Evolutionary conservation across 2,329 filamentous ascomycete species (phyloP).

Genomic region (Botryotinia narcissicola): DNA sequence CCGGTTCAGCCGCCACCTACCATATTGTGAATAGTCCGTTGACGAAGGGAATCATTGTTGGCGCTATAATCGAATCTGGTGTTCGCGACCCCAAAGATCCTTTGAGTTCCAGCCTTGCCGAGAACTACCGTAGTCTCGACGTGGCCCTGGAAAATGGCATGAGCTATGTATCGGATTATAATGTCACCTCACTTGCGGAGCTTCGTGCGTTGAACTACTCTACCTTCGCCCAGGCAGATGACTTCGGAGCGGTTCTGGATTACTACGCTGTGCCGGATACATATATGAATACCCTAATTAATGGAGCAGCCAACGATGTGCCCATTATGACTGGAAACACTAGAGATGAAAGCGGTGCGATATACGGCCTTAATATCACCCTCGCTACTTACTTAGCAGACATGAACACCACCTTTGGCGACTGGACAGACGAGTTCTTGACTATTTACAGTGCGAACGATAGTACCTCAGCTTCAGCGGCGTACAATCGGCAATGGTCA

Average conservation of each 20-base stretch:
- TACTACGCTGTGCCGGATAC: slow-evolving; percentile 31
- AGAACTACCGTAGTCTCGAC: slow-evolving; percentile 26
- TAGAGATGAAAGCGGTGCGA: slow-evolving; percentile 22
- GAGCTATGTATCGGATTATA: slow-evolving; percentile 25
- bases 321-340: slow-evolving; percentile 41
- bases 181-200: slow-evolving; percentile 28
- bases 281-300: slow-evolving; percentile 14
- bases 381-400: slow-evolving; percentile 32
- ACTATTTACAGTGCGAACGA: not conserved
- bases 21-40: slow-evolving; percentile 35
- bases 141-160: slow-evolving; percentile 17
- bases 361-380: slow-evolving; percentile 38
- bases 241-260: slow-evolving; percentile 27
- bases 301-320: slow-evolving; percentile 39
- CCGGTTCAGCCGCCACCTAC: slow-evolving; percentile 45
- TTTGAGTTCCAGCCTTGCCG: slow-evolving; percentile 25
- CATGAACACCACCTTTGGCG: slow-evolving; percentile 8
- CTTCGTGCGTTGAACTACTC: slow-evolving; percentile 4
- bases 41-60: slow-evolving; percentile 32
- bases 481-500: slow-evolving; percentile 23
- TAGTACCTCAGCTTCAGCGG: not conserved
- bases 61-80: slow-evolving; percentile 36
- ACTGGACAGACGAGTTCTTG: not conserved
- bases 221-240: not conserved
- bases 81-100: slow-evolving; percentile 35